Evolutionary conservation across 2,329 filamentous ascomycete genomes (phyloP), one percentile per base, ranked within the genome.

Genomic region (Coniochaeta hoffmannii): DNA sequence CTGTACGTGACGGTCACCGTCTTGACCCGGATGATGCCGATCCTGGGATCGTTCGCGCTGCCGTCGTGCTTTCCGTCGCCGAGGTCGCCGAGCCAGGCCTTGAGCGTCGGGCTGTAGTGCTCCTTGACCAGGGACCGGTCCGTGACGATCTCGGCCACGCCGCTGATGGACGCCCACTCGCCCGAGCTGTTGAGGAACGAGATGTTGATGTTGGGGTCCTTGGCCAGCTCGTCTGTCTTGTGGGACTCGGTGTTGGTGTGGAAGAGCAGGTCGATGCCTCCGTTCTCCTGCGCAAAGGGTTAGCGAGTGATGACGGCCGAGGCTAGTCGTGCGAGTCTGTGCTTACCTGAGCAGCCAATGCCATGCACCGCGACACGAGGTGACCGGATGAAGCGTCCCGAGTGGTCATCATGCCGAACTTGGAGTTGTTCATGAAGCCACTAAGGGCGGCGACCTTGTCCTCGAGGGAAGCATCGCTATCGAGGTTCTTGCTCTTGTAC

Each of bases 331-430:
- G 12, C 12, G 12, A n/a, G 24, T 28, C 19, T 2, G 26, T 28
- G 59, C 74, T 31, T 75, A 91, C 89, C 71, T 87, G 88, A 14
- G 82, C 89, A 15, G 89, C 89, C 14, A 96, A 70, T 5, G 89
- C 89, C 91, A 96, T 96, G 69, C 87, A 90, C 61, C 91, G 79
- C n/a, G 87, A 92, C 4, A 87, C 85, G 14, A 96, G 75, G 52
- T 85, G 77, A 12, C 86, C 86, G 0, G 78, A 81, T 34, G 79
- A 76, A 2, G 80, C 75, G 51, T 86, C 84, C 52, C 85, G 79
- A 22, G 91, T 95, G 9, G 90, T 94, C 83, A 96, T 85, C 87
- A 96, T 89, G 70, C 88, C 89, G 68, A 90, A 95, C 73, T 95
- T 96, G 76, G 79, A 81, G 59, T 79, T 77, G 35, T 81, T 78